Conservation (phyloP, 441 rosid species). For the Erodium moschatum region DNA sequence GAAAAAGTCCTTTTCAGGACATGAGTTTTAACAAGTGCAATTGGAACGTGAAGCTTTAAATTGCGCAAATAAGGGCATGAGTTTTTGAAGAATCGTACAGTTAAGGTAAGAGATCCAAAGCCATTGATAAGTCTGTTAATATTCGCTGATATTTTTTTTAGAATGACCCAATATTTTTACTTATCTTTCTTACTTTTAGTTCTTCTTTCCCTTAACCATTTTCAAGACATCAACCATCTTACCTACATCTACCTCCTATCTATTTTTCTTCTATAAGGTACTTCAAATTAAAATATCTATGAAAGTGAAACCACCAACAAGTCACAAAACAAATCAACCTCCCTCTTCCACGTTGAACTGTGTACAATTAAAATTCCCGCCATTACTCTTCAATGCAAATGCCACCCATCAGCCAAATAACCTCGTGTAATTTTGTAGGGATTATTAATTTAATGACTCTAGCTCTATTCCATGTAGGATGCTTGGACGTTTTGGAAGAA, state of each 20-base stretch:
- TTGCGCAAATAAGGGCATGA: background rate
- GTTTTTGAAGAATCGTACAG: background rate
- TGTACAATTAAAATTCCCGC: background rate
- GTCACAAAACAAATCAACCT: background rate
- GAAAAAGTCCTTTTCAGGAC: background rate
- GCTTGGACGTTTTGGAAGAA: background rate
- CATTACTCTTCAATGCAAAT: background rate
- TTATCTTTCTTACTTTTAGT: background rate
- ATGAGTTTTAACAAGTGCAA: background rate
- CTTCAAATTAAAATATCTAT: background rate
- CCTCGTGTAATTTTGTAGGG: background rate
- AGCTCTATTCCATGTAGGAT: background rate
- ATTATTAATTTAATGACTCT: background rate
- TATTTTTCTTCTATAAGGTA: background rate
- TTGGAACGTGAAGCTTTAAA: background rate
- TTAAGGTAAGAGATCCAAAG: background rate
- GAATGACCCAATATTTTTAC: background rate
- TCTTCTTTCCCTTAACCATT: too few relatives aligned
- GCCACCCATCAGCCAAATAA: background rate
- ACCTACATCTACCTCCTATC: background rate
- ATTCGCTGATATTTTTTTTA: background rate
- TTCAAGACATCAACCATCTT: too few relatives aligned
- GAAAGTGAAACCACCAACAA: background rate
- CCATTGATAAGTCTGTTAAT: background rate
- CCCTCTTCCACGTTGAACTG: background rate